These are phyloP conservation scores for Candida mattraensis DNA, from an alignment of 805 yeast genomes.

Conservation along the genomic window DNA sequence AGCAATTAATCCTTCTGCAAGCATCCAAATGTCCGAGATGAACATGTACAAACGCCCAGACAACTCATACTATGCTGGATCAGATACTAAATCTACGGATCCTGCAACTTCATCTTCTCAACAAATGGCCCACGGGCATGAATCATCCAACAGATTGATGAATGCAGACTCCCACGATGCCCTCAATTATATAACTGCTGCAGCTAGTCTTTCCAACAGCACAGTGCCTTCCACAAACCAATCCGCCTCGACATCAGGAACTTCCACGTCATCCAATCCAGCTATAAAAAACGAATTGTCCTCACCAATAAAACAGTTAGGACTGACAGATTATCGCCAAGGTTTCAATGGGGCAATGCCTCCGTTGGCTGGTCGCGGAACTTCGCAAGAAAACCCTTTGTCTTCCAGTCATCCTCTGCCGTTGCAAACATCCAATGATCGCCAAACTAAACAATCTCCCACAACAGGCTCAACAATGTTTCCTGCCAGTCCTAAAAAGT, in stretches of 20 bases:
- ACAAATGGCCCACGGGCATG: too few relatives aligned
- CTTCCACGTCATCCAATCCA: slow-evolving; percentile 18
- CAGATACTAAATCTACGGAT: too few relatives aligned
- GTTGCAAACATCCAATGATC: slow-evolving; percentile 1
- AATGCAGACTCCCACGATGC: slow-evolving; percentile 27
- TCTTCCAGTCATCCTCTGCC: too few relatives aligned
- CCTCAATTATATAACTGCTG: slow-evolving; percentile 28
- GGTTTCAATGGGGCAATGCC: slow-evolving; percentile 12
- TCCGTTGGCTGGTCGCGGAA: slow-evolving; percentile 8
- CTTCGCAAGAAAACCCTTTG: slow-evolving; percentile 19
- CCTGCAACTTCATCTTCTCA: too few relatives aligned
- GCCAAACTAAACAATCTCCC: slow-evolving; percentile 3
- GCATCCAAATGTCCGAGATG: slow-evolving; percentile 9
- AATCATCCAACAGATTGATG: slow-evolving; percentile 6
- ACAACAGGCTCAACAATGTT: slow-evolving; percentile 6
- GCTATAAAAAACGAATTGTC: slow-evolving; percentile 18
- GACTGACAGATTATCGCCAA: slow-evolving; percentile 15
- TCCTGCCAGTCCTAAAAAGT: slow-evolving; percentile 37
- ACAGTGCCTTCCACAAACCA: slow-evolving; percentile 9
- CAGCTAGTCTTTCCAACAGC: slow-evolving; percentile 24
- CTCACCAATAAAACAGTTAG: slow-evolving; percentile 22
- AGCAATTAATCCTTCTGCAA: slow-evolving; percentile 9
- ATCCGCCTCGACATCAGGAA: slow-evolving; percentile 15
- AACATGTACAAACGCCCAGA: slow-evolving; percentile 14
- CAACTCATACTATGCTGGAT: slow-evolving; percentile 8